Percentiles rank a stretch among this genome's conserved stretches.
Conservation (phyloP, 257 asterid genomes). For the Ophiorrhiza pumila region DNA sequence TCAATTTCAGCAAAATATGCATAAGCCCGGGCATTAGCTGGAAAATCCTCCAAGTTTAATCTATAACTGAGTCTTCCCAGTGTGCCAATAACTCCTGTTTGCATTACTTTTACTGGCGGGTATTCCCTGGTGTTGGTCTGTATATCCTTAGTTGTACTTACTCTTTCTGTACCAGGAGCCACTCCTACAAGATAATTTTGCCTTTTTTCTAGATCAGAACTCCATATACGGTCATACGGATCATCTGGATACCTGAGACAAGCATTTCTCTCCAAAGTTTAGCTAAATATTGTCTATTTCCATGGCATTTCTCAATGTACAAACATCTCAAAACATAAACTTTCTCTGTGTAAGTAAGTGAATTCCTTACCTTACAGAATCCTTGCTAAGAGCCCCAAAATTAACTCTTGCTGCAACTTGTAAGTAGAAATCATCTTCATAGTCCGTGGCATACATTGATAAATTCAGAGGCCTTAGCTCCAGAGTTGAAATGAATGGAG, state of each 20-base stretch:
- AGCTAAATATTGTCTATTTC: not conserved
- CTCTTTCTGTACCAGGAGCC: conserved; percentile 85
- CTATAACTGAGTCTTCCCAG: conserved; percentile 70
- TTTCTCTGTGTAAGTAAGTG: not conserved
- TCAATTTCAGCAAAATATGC: conserved; percentile 93
- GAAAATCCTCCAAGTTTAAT: conserved; percentile 85
- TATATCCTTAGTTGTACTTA: conserved; percentile 56
- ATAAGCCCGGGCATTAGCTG: conserved; percentile 84
- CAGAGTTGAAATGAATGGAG: conserved; percentile 85
- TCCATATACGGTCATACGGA: conserved; percentile 96
- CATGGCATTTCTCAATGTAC: not conserved
- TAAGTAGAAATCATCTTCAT: conserved; percentile 68
- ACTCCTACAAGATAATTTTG: conserved; percentile 89
- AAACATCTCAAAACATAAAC: not conserved
- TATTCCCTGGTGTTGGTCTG: conserved; percentile 78
- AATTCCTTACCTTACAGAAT: conserved; percentile 52
- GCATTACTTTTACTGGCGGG: conserved; percentile 95
- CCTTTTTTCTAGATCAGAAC: conserved; percentile 69
- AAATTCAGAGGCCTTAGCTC: conserved; percentile 83
- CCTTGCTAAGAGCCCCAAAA: conserved; percentile 68
- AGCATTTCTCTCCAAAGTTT: conserved; percentile 7
- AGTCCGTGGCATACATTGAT: conserved; percentile 95
- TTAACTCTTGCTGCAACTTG: conserved; percentile 76
- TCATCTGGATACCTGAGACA: conserved; percentile 81
- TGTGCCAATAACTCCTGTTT: conserved; percentile 86